Evolutionary conservation across 176 grass and related monocot genomes (phyloP), one percentile per base, ranked within the genome.

Genomic region (Luzula sylvatica): DNA sequence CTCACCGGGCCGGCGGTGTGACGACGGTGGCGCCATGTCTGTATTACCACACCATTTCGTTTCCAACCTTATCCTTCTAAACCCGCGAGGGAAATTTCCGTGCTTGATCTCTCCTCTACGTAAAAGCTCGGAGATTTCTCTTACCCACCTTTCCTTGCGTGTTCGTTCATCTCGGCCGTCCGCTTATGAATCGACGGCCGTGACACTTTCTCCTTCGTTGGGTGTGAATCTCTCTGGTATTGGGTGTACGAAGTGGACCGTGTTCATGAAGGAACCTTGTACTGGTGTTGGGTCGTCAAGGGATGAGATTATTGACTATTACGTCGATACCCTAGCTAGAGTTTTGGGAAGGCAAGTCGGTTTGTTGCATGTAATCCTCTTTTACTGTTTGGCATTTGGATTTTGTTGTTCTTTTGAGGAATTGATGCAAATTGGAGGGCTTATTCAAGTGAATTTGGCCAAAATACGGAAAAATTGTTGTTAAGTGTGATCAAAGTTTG

Each of bases 231-330:
- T 50, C 12, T 17, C 55, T 3, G 39, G 15, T 44, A 29, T 23
- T 42, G 11, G 5, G 32, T 43, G 29, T 22, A 73, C 63, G 43
- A 55, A 58, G 59, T 89, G 84, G 90, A 15, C 70, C 3, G 81
- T 89, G 55, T 65, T 69, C 50, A 76, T 89, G 77, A 71, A 82
- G 42, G 72, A 22, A 0, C 81, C 74, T 8, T 38, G 67, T 0
- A 21, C 3, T 0, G 29, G 56, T 22, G 68, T 30, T 7, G 58
- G 57, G 41, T 44, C 59, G 47, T 82, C 81, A 42, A 80, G 61
- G 20, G 58, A 56, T 61, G 81, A 89, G 53, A 71, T 87, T 21
- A 54, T 86, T 15, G 81, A 82, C 57, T 86, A 89, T 26, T 89
- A 86, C 57, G 84, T 84, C 38, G 58, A 61, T 57, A 71, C 63